These are phyloP conservation scores for Aspergillus brasiliensis DNA, from an alignment of 2,329 filamentous ascomycete species.

Conservation along the genomic window DNA sequence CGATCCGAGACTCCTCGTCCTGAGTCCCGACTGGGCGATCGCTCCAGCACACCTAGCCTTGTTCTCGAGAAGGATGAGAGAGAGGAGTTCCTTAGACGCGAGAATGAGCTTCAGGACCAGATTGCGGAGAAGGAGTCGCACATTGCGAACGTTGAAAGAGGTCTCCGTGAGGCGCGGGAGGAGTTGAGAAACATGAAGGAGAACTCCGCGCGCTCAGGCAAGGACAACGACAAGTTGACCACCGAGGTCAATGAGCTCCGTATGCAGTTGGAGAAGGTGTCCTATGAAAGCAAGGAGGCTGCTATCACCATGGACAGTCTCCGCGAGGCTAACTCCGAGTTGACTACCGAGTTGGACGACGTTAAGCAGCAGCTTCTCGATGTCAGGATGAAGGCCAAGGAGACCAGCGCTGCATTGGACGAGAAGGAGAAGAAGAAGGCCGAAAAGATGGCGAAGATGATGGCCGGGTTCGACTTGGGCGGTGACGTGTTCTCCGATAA, in stretches of 20 bases:
- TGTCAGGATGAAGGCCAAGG: constrained; percentile 94
- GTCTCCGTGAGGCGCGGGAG: constrained; percentile 78
- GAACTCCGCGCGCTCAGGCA: constrained; percentile 76
- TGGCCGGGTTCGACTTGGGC: constrained; percentile 95
- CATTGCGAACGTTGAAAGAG: constrained; percentile 76
- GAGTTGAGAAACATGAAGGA: constrained; percentile 85
- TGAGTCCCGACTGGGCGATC: constrained; percentile 72
- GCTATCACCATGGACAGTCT: constrained; percentile 96
- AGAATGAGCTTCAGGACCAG: constrained; percentile 97
- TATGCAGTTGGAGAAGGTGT: constrained; percentile 94
- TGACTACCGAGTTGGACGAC: constrained; percentile 89
- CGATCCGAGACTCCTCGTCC: constrained; percentile 64
- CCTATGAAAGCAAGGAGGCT: constrained; percentile 95
- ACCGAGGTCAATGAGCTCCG: constrained; percentile 88
- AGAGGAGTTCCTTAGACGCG: constrained; percentile 89
- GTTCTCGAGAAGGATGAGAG: constrained; percentile 93
- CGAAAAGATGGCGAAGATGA: constrained; percentile 99
- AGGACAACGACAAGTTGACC: constrained; percentile 85
- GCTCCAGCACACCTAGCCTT: constrained; percentile 82
- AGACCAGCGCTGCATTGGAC: constrained; percentile 83
- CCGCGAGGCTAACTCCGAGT: constrained; percentile 92
- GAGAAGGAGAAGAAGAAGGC: constrained; percentile 99
- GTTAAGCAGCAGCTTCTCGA: constrained; percentile 95
- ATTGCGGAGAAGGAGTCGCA: constrained; percentile 88
- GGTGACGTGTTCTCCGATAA: constrained; percentile 92